Evolutionary conservation across 495 filamentous ascomycete genomes (phyloP), one percentile per base, ranked within the genome.

Genomic region (Podospora anserina): DNA sequence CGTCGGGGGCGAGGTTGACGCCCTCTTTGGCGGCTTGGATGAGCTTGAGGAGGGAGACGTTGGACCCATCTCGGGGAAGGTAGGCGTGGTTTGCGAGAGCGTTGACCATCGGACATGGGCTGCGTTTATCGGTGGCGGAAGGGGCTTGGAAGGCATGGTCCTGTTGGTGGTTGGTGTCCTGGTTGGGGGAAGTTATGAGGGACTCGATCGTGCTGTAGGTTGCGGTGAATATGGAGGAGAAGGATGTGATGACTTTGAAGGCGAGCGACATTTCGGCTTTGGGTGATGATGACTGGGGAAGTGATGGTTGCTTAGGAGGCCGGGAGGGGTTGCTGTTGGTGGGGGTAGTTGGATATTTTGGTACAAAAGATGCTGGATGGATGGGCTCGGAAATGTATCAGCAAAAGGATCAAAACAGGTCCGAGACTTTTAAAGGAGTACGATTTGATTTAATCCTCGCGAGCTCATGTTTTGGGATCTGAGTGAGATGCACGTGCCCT

Each of bases 51-150:
- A 78, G 67, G 32, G 72, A 76, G 16, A 77, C 66, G 26, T 74
- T 68, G n/a, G 79, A 72, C 55, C 87, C 86, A 71, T 84, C 80
- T 57, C 78, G 85, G 2, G 84, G 81, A 18, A 89, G 78, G 67
- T 85, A 88, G 63, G 78, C 79, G 72, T 88, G 85, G 76, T 88
- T 88, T 1, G 86, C 86, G 53, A 87, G 77, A 16, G 83, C 78
- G 70, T 88, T 88, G 23, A 88, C 74, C 66, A 82, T 84, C 0
- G 87, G 86, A 65, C 86, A 83, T 61, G 83, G 76, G 68, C 77
- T 74, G 57, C 83, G 69, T 49, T 49, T 49, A 11, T 49, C 39
- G 39, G 39, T 49, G 7, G 39, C 39, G 39, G 39, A 49, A 3
- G 39, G 39, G 5, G 39, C 9, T 49, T 49, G 39, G 39, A 49